A percentile compares a stretch with the other conserved stretches of the same genome.
Conservation (phyloP, 495 filamentous ascomycete species). For the Ascobolus immersus region DNA sequence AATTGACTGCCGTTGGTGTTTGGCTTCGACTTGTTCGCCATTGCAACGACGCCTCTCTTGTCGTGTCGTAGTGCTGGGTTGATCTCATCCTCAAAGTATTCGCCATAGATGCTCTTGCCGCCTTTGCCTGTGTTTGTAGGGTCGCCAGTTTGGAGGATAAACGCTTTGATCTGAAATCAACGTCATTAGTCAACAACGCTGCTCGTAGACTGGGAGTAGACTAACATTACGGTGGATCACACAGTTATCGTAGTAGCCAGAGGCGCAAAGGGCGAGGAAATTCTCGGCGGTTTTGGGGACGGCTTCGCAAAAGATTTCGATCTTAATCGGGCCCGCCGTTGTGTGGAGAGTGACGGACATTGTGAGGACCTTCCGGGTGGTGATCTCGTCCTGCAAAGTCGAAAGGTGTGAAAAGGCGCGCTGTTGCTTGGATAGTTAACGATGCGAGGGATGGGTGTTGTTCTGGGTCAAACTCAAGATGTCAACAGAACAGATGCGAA, state of each 20-base stretch:
- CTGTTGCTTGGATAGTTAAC: too few relatives aligned
- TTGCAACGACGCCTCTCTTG: constrained; percentile 59
- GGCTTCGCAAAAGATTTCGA: constrained; percentile 87
- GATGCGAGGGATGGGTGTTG: too few relatives aligned
- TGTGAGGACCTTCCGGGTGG: too few relatives aligned
- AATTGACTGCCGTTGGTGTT: constrained; percentile 87
- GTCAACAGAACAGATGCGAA: too few relatives aligned
- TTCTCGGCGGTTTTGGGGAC: constrained; percentile 85
- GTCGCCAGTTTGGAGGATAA: constrained; percentile 81
- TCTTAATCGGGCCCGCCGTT: constrained; percentile 67
- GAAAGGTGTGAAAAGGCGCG: too few relatives aligned
- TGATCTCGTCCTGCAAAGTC: too few relatives aligned
- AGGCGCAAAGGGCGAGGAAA: constrained; percentile 88
- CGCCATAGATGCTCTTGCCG: constrained; percentile 63
- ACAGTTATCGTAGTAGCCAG: constrained; percentile 57
- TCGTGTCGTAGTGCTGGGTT: constrained; percentile 63
- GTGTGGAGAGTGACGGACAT: too few relatives aligned
- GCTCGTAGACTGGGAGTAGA: too few relatives aligned
- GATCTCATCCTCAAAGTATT: constrained; percentile 77
- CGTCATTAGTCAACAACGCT: too few relatives aligned
- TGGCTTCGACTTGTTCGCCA: constrained; percentile 67
- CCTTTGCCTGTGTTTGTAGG: constrained; percentile 47
- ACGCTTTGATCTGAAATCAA: constrained; percentile 52
- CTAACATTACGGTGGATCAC: constrained; percentile 50
- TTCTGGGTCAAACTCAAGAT: too few relatives aligned